A percentile compares a stretch with the other conserved stretches of the same genome.
phyloP scores from a whole-genome alignment of 225 moss, liverwort and hornwort genomes.

The Climacium dendroides region DNA sequence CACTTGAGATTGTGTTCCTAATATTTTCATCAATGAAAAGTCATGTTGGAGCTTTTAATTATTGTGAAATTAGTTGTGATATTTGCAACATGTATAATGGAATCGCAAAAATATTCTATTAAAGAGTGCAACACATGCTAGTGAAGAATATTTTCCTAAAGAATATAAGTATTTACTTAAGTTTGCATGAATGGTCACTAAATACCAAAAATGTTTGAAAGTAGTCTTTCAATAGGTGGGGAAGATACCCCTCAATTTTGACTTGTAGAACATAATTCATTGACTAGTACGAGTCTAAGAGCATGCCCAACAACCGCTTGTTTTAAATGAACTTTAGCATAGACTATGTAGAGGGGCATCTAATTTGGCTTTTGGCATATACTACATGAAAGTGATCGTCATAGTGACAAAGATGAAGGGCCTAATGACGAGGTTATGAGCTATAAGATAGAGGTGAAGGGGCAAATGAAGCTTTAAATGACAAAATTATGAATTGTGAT shows the following conservation, averaged over 20 bases:
- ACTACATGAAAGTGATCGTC: rapidly evolving
- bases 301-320: rapidly evolving
- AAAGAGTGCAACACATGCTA: not conserved
- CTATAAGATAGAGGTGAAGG: rapidly evolving
- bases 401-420: rapidly evolving
- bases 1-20: not conserved
- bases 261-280: not conserved
- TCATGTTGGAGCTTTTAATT: not conserved
- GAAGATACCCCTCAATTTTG: not conserved
- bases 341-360: rapidly evolving
- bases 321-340: rapidly evolving
- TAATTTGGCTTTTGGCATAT: not conserved
- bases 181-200: not conserved
- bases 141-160: too few relatives aligned
- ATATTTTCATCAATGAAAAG: not conserved
- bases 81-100: not conserved
- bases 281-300: not conserved
- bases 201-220: too few relatives aligned
- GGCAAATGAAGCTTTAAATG: too few relatives aligned
- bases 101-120: not conserved
- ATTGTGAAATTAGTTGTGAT: not conserved
- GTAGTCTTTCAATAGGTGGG: not conserved
- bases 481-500: rapidly evolving
- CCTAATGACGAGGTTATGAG: rapidly evolving
- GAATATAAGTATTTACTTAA: not conserved